Evolutionary conservation across 495 filamentous ascomycete species (phyloP).

Genomic region (Aspergillus kassunensis): DNA sequence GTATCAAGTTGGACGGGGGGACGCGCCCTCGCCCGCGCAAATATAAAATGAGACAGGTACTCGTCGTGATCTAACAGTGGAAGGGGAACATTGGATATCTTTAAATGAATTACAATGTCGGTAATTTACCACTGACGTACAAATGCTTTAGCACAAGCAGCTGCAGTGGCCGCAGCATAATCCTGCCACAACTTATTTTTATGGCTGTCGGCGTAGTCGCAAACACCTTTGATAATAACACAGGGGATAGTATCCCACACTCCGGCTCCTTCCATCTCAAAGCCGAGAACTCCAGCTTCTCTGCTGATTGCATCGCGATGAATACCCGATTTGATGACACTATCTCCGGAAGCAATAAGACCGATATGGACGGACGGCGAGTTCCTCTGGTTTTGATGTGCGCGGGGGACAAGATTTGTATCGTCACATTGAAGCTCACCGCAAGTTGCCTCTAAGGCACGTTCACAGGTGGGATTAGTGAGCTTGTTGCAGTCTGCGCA

Average conservation of each 20-base stretch:
- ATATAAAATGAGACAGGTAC: too few relatives aligned
- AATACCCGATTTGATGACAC: constrained; percentile 12
- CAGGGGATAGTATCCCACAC: neutral
- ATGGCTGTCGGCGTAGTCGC: constrained; percentile 14
- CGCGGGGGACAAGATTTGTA: neutral
- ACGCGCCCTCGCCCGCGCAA: too few relatives aligned
- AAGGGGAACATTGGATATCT: too few relatives aligned
- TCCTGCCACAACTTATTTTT: constrained; percentile 33
- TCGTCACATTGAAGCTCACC: neutral
- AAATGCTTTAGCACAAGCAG: constrained; percentile 27
- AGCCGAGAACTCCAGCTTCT: constrained; percentile 27
- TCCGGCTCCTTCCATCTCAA: constrained; percentile 39
- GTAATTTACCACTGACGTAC: neutral
- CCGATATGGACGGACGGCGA: constrained; percentile 15
- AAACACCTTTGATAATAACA: neutral
- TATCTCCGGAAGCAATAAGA: constrained; percentile 15
- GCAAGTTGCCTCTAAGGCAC: neutral
- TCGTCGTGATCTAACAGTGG: too few relatives aligned
- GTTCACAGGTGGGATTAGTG: neutral
- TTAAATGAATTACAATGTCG: too few relatives aligned
- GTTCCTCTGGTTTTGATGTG: constrained; percentile 7
- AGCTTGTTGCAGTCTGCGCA: neutral
- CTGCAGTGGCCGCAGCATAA: constrained; percentile 34
- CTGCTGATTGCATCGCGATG: constrained; percentile 15
- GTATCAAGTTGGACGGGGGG: too few relatives aligned